Percentiles rank a stretch among this genome's conserved stretches.
phyloP scores from a whole-genome alignment of 768 basidiomycete genomes.

The Rhodotorula diobovata region DNA sequence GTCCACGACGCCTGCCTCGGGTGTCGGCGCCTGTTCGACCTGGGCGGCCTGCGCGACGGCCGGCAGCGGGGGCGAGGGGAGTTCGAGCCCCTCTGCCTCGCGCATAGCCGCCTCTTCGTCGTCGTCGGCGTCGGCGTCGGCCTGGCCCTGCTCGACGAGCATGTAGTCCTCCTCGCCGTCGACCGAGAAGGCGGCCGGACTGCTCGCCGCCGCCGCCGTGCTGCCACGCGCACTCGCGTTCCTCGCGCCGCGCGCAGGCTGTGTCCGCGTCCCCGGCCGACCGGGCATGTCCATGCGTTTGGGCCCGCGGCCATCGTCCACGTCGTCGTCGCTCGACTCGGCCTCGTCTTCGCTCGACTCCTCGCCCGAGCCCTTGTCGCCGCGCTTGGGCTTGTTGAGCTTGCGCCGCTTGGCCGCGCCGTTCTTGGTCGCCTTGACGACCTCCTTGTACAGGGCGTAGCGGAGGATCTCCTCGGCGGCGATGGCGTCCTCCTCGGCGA shows the following conservation, averaged over 20 bases:
- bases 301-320: constrained; percentile 8
- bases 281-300: constrained; percentile 33
- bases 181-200: not conserved
- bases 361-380: constrained; percentile 30
- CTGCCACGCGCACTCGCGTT: not conserved
- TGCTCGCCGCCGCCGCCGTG: not conserved
- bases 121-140: not conserved
- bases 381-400: constrained; percentile 17
- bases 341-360: constrained; percentile 18
- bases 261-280: not conserved
- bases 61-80: not conserved
- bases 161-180: constrained; percentile 19
- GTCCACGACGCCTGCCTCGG: constrained; percentile 8
- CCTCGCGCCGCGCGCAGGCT: constrained; percentile 6
- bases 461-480: constrained; percentile 92
- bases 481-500: constrained; percentile 76
- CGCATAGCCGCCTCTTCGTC: not conserved
- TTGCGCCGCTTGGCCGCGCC: constrained; percentile 32
- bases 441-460: constrained; percentile 96
- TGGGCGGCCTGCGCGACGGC: constrained; percentile 17
- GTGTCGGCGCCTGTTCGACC: constrained; percentile 17
- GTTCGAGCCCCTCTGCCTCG: constrained; percentile 8
- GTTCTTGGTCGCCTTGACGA: constrained; percentile 46
- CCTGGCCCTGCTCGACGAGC: constrained; percentile 9
- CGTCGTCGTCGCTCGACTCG: not conserved